Base-by-base conservation (phyloP, 805 yeast species). In the Saccharomycopsis schoenii region DNA sequence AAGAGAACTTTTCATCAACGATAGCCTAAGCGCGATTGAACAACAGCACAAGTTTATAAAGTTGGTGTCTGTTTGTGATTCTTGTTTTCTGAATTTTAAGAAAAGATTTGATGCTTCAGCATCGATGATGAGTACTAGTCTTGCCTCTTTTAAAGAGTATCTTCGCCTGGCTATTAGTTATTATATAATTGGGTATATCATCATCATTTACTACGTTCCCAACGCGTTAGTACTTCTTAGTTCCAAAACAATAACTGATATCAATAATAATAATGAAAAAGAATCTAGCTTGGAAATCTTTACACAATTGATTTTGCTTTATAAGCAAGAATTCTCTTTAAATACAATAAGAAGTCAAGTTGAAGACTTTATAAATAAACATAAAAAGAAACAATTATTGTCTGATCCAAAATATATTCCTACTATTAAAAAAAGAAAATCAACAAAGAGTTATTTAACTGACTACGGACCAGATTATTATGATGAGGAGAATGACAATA, bases 401-500 rank as follows among this genome's bases (percentile, higher is more conserved):
- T 25, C 25, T 36, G 56, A 52, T 54, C 58, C 57, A 25, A 56
- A 56, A 34, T 59, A 56, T 51, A 59, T 61, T 51, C 65, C 65
- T 2, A 58, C 40, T 14, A 61, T 63, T 14, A 57, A 55, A 56
- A 61, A 55, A 47, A 39, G 64, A 37, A 58, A 56, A 52, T 57
- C 61, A 21, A 63, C 63, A 10, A 63, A 61, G 29, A 63, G 65
- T 50, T 63, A 63, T 42, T 57, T 63, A 37, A 63, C 65, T 11
- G 65, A 63, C 42, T 63, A 63, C 51, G 65, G 65, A 3, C 65
- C 65, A 3, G 65, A 63, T 47, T 58, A 61, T 43, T 59, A 60
- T 37, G 54, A 60, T 10, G 43, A 60, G 15, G 57, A 58, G 52
- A 55, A 55, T n/a, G 9, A 11, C 12, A 37, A 21, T 21, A 34